Evolutionary conservation across 208 protist species (phyloP), one percentile per base, ranked within the genome.

Genomic region (Crithidia mellificae): DNA sequence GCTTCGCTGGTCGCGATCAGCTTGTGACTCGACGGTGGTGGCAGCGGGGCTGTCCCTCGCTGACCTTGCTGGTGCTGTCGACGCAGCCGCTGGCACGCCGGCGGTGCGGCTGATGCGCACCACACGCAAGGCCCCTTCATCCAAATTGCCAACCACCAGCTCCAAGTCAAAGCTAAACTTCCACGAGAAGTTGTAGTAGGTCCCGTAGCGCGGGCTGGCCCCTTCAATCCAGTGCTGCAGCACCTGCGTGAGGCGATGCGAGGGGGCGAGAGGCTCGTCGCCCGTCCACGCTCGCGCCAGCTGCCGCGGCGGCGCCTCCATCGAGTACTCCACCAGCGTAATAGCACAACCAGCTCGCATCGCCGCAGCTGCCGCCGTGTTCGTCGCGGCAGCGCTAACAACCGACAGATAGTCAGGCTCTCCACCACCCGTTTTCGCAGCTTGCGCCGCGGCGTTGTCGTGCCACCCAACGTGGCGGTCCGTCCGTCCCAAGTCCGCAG

Each of bases 161-260:
- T 92, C 83, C 24, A 87, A 62, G 34, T 88, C 75, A 32, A 68
- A 74, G 71, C 81, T 86, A 56, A 93, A 93, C 79, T 95, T 93
- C 90, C 90, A 95, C 27, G 87, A 90, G 58, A 87, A 85, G 68
- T 72, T 84, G 64, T 77, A 85, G 72, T 63, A 81, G 2, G 65
- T 62, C 29, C 72, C 68, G 61, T 81, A 77, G 34, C 68, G 77
- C 9, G 72, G 64, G 17, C 72, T 50, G 5, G 56, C 38, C 14
- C 57, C 64, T 7, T 70, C 56, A 39, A 78, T 53, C 66, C 57
- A 54, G 53, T 78, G 65, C 20, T 80, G 55, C 22, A 74, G 73
- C 50, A 77, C 79, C 43, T 63, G 74, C 38, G 56, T 67, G 44
- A 76, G 68, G 19, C 63, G 66, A 49, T 76, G 70, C 12, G 70